phyloP scores from a whole-genome alignment of 2,329 filamentous ascomycete genomes.

The Diplodia scrobiculata region DNA sequence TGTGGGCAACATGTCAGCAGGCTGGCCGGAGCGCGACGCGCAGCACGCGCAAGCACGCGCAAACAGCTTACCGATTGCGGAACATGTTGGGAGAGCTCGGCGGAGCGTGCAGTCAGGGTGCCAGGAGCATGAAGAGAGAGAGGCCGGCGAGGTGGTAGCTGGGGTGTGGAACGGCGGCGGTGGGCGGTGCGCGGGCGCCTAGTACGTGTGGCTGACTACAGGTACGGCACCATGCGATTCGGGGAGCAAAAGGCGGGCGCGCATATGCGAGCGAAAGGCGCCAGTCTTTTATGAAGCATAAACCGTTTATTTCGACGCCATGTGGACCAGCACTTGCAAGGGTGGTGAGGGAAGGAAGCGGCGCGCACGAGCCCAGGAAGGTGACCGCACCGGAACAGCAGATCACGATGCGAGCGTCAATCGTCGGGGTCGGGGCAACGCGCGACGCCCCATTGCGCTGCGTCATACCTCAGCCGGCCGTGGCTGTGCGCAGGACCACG shows the following conservation, averaged over 20 bases:
- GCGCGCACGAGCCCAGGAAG: conserved; percentile 25
- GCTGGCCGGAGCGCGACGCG: conserved; percentile 19
- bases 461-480: conserved; percentile 19
- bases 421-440: conserved; percentile 26
- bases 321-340: conserved; percentile 27
- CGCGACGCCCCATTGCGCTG: conserved; percentile 25
- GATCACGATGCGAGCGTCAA: conserved; percentile 27
- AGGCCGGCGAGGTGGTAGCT: conserved; percentile 1
- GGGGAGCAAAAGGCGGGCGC: conserved; percentile 25
- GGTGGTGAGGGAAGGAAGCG: conserved; percentile 27
- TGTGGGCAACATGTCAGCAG: conserved; percentile 26
- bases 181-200: conserved; percentile 24
- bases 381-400: conserved; percentile 25
- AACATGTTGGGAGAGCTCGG: conserved; percentile 48
- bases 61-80: conserved; percentile 49
- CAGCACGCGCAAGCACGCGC: not conserved
- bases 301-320: conserved; percentile 28
- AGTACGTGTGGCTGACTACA: conserved; percentile 27
- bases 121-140: conserved; percentile 39
- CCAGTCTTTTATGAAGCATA: conserved; percentile 28
- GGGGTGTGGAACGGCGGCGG: conserved; percentile 19
- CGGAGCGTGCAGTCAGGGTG: conserved; percentile 34
- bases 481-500: conserved; percentile 25
- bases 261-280: conserved; percentile 25
- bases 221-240: conserved; percentile 24